Evolutionary conservation across 2,329 filamentous ascomycete species (phyloP), one percentile per base, ranked within the genome.

Genomic region (Botrytis paeoniae): DNA sequence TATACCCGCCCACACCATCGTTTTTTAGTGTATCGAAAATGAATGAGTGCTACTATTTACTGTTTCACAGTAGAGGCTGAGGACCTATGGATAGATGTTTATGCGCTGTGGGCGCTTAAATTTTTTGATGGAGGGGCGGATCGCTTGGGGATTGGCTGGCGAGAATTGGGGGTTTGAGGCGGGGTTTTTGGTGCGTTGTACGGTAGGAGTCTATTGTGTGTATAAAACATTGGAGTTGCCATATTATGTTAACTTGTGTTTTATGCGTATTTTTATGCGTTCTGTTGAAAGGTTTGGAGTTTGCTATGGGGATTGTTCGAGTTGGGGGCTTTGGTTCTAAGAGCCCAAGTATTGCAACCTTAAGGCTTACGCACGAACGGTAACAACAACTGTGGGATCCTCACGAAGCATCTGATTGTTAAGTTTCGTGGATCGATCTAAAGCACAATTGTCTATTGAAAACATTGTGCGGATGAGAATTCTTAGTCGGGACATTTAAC

Each of bases 101-200:
- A 51, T 68, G 35, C 32, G 64, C 64, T 48, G 64, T 39, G 64
- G 64, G 64, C 64, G 64, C 64, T 48, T 68, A 68, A 68, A 32
- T 22, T 29, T 29, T 39, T 39, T 54, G 32, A 9, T 62, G 60
- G 43, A 66, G 63, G 63, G 43, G 43, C 22, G 43, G 1, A 39
- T 54, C 22, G 5, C 14, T n/a, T 20, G 45, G 45, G 37, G 9
- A 54, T 68, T 68, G 64, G 64, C 35, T 54, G 45, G 22, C 5
- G 35, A 35, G 16, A 39, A 62, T 39, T 29, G 25, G 64, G 64
- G 64, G 3, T 54, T 14, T 35, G 22, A 18, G 35, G 48, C 45
- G 25, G 37, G 37, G 39, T 63, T 63, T 29, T 43, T 12, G 25
- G 25, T 63, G 61, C 61, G 25, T 39, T 63, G 25, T 41, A 51